These are phyloP conservation scores for Senecio squalidus DNA, from an alignment of 140 eudicot genomes.

Conservation along the genomic window DNA sequence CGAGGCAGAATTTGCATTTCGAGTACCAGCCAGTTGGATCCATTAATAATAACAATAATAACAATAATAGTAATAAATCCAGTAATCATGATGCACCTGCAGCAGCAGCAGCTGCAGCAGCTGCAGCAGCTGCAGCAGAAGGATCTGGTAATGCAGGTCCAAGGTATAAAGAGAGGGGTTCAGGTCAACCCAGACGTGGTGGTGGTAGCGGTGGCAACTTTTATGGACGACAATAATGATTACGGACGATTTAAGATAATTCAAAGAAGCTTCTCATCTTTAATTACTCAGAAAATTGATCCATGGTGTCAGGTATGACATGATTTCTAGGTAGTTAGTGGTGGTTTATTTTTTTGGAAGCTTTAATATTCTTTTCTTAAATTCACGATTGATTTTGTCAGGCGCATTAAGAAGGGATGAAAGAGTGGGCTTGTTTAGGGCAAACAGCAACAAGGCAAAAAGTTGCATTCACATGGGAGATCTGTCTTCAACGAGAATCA, in stretches of 20 bases:
- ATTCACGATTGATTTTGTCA: conserved; percentile 16
- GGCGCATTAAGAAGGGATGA: conserved; percentile 26
- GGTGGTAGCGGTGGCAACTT: conserved; percentile 71
- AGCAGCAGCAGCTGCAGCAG: too few species aligned
- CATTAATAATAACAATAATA: conserved; percentile 29
- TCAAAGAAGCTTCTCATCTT: conserved; percentile 6
- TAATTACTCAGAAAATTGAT: conserved; percentile 14
- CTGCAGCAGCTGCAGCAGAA: too few species aligned
- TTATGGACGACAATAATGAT: conserved; percentile 47
- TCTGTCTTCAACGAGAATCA: too few species aligned
- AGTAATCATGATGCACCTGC: conserved; percentile 35
- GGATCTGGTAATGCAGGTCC: conserved; percentile 33
- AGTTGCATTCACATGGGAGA: conserved; percentile 6
- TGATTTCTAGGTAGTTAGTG: conserved; percentile 6
- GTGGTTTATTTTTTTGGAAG: background rate
- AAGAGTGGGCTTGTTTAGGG: conserved; percentile 29
- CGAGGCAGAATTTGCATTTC: conserved; percentile 55
- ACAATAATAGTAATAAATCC: conserved; percentile 28
- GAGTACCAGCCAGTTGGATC: conserved; percentile 94
- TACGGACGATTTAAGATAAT: conserved; percentile 25
- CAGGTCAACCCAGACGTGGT: conserved; percentile 54
- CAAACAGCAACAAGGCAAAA: conserved; percentile 20
- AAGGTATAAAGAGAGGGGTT: conserved; percentile 58
- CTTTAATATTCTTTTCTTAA: background rate
- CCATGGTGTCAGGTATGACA: conserved; percentile 27